Conservation (phyloP, 1,284 basidiomycete genomes). For the Tilletia setariae region DNA sequence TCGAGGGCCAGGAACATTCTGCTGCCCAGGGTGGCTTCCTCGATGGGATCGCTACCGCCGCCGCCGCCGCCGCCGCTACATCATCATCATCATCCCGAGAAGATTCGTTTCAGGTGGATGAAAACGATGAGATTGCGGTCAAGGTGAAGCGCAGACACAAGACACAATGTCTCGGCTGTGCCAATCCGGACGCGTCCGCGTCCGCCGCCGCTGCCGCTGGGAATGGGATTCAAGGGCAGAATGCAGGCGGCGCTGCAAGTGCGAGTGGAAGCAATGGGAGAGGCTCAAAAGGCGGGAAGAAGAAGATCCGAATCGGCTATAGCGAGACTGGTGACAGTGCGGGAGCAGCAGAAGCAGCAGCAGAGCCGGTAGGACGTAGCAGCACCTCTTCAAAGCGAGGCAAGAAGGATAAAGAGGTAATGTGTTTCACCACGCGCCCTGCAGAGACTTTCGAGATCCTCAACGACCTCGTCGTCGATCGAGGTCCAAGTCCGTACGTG, state of each 20-base stretch:
- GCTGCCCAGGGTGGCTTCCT: neutral
- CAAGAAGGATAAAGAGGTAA: constrained; percentile 87
- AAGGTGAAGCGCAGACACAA: constrained; percentile 78
- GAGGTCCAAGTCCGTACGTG: constrained; percentile 96
- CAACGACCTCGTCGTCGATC: constrained; percentile 96
- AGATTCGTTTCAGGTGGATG: constrained; percentile 18
- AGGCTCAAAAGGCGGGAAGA: neutral
- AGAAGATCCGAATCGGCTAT: neutral
- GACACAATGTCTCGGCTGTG: constrained; percentile 89
- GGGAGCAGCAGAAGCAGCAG: no score
- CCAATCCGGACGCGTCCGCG: constrained; percentile 59
- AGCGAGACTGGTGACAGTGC: neutral
- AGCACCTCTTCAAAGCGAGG: constrained; percentile 21
- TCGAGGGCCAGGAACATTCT: constrained; percentile 35
- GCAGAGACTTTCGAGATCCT: constrained; percentile 96
- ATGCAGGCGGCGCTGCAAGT: constrained; percentile 50
- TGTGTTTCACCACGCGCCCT: constrained; percentile 92
- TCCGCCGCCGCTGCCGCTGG: no score
- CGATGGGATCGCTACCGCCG: constrained; percentile 16
- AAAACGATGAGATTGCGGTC: constrained; percentile 82
- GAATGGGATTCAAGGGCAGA: neutral
- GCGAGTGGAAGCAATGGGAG: constrained; percentile 37
- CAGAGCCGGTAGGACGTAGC: no score
- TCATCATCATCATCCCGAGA: no score
- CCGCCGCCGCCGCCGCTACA: no score